Base-by-base conservation (phyloP, 208 protist species). In the Leishmania major region DNA sequence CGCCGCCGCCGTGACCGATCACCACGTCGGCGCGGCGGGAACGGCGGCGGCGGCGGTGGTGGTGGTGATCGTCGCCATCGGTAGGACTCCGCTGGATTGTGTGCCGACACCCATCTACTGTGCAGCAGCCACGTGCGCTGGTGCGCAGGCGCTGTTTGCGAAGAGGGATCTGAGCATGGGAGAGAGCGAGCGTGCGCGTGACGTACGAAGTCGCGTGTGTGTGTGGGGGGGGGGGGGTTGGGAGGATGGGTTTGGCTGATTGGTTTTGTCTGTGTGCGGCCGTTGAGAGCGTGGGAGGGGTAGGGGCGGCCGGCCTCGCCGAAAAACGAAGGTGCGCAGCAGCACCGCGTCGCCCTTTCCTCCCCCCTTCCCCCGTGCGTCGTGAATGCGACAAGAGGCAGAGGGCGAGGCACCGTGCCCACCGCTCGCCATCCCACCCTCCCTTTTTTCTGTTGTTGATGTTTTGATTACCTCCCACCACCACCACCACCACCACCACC, bases 1-100 rank as follows among this genome's bases (percentile, higher is more conserved):
- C 73, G 79, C 17, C 43, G 79, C 53, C 57, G 79, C 31, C 55
- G 79, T 37, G 59, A 62, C 7, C 53, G 37, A 66, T 53, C 76
- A 11, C 77, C 64, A 19, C 76, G 76, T 53, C 62, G 62, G 6
- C 60, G 76, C 25, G 40, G 55, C 49, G 62, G 62, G 28, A 60
- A 55, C 45, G 45, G 77, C n/a, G 55, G 77, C 43, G 43, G 43
- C 43, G 43, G 5, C 0, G 43, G 43, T 51, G 62, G 77, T 40
- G 37, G 37, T 66, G 59, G 74, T 17, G 28, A 43, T n/a, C 25
- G 28, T 77, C 28, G n/a, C 55, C 49, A 17, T 49, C 73, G 53
- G 51, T 62, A 72, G 67, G 19, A 25, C 73, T 19, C 19, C 40
- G 47, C 45, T 74, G 28, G 40, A n/a, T 25, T 8, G 22, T n/a